Percentiles rank a stretch among this genome's conserved stretches.
These are phyloP conservation scores for Agrocybe pediades DNA, from an alignment of 768 basidiomycete genomes.

Conservation along the genomic window DNA sequence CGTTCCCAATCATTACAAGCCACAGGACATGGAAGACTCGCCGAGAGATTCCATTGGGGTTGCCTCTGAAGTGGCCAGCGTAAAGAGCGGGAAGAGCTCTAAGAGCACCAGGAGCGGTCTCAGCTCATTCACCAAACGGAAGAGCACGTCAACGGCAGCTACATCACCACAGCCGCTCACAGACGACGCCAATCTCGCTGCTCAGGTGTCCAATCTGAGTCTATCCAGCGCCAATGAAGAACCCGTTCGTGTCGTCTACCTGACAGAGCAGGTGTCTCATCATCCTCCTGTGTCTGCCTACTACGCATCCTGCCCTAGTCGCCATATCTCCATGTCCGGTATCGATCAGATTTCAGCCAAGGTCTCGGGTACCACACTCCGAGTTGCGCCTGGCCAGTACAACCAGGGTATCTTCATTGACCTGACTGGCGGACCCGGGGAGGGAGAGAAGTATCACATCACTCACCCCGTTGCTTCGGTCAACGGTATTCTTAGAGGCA, in stretches of 20 bases:
- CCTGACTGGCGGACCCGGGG: slow-evolving; percentile 71
- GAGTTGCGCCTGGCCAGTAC: slow-evolving; percentile 77
- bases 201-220: slow-evolving; percentile 62
- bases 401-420: slow-evolving; percentile 90
- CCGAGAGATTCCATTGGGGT: slow-evolving; percentile 13
- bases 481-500: slow-evolving; percentile 89
- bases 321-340: slow-evolving; percentile 71
- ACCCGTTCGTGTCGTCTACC: slow-evolving; percentile 68
- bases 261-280: slow-evolving; percentile 96
- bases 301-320: slow-evolving; percentile 74
- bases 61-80: slow-evolving; percentile 53
- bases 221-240: slow-evolving; percentile 33
- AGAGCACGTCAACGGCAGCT: slow-evolving; percentile 56
- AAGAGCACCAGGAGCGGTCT: slow-evolving; percentile 62
- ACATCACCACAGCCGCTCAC: slow-evolving; percentile 49
- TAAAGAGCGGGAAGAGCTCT: slow-evolving; percentile 60
- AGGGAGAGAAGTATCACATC: slow-evolving; percentile 83
- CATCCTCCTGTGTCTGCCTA: slow-evolving; percentile 94
- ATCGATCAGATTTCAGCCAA: slow-evolving; percentile 94
- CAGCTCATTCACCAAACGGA: slow-evolving; percentile 55
- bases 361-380: slow-evolving; percentile 84
- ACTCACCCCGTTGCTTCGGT: slow-evolving; percentile 89
- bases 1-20: slow-evolving; percentile 55
- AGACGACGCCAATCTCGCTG: slow-evolving; percentile 45
- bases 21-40: slow-evolving; percentile 35